A percentile compares a stretch with the other conserved stretches of the same genome.
Evolutionary conservation across 768 basidiomycete species (phyloP).

Genomic region (Tylopilus balloui): DNA sequence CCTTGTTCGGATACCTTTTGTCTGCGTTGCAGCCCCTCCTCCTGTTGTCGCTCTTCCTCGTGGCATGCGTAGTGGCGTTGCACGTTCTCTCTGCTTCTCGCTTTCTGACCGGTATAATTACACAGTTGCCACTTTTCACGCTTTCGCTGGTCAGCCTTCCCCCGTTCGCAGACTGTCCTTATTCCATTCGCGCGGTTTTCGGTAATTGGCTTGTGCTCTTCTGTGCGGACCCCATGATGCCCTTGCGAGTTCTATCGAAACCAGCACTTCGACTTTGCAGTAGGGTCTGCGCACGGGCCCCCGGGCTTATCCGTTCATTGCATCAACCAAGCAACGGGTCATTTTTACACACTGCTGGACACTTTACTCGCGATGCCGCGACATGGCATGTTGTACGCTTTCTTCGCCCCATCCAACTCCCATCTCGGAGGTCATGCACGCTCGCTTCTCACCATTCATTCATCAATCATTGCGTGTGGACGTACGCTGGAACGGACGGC

Average conservation of each 20-base stretch:
- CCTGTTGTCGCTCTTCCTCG: slow-evolving; percentile 29
- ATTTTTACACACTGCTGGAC: slow-evolving; percentile 23
- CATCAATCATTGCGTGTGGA: slow-evolving; percentile 20
- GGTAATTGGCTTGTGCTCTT: slow-evolving; percentile 29
- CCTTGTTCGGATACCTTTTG: slow-evolving; percentile 34
- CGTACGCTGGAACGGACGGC: slow-evolving; percentile 25
- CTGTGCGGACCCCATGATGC: slow-evolving; percentile 20
- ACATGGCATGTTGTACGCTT: slow-evolving; percentile 9
- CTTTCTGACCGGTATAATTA: slow-evolving; percentile 29
- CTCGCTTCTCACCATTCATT: slow-evolving; percentile 17
- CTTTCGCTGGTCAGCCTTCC: slow-evolving; percentile 22
- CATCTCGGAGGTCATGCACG: slow-evolving; percentile 13
- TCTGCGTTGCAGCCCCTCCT: slow-evolving; percentile 21
- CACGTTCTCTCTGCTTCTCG: slow-evolving; percentile 27
- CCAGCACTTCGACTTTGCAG: slow-evolving; percentile 16
- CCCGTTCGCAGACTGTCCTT: slow-evolving; percentile 24
- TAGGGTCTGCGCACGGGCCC: slow-evolving; percentile 16
- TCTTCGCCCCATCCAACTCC: not conserved
- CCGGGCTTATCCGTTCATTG: slow-evolving; percentile 26
- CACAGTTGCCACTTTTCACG: slow-evolving; percentile 27
- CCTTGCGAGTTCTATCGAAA: slow-evolving; percentile 14
- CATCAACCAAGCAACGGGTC: slow-evolving; percentile 18
- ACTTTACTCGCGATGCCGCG: slow-evolving; percentile 15
- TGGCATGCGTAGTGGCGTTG: slow-evolving; percentile 30
- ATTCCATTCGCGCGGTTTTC: slow-evolving; percentile 24